Base-by-base conservation (phyloP, 164 flowering plant species). In the Vitis amurensis region DNA sequence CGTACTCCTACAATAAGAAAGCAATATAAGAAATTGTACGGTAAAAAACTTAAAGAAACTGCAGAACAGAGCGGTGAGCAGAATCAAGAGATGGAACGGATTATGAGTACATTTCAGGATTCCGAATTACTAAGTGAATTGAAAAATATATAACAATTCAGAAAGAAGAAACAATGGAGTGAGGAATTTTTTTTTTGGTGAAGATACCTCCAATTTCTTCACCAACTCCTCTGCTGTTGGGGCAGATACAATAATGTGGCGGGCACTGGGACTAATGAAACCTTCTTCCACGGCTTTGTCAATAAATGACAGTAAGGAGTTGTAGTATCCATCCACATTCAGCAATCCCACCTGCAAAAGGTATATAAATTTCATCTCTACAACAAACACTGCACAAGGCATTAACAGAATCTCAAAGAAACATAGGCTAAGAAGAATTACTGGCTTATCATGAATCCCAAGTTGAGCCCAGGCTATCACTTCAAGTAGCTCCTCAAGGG, bases 401-500 rank as follows among this genome's bases (percentile, higher is more conserved):
- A 14, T 53, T n/a, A 53, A 14, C 7, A 53, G 56, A 11, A 53
- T 53, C 15, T 12, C 56, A 53, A 14, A 53, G 59, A 70, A 47
- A 37, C 4, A 37, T 37, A 37, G 44, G 44, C 44, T 37, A 37
- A 37, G 44, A 50, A 30, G 1, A 65, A 63, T 71, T 87, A 88
- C 97, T 64, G 95, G 97, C 76, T 92, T 92, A 50, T 90, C 92
- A 72, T 92, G 97, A 73, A 92, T 92, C 70, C 97, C 97, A 44
- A 92, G 94, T 62, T 92, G 97, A 79, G 97, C 93, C 97, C 97
- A 91, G 15, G 94, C 86, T 59, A 91, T 90, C 67, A 91, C 94
- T 79, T 92, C 95, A 75, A 92, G 86, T 29, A 92, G 78, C 78
- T 92, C 95, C 77, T 92, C 97, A 9, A 92, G 79, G 27, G 97